These are phyloP conservation scores for Colletotrichum chlorophyti DNA, from an alignment of 2,329 filamentous ascomycete species.

Conservation along the genomic window DNA sequence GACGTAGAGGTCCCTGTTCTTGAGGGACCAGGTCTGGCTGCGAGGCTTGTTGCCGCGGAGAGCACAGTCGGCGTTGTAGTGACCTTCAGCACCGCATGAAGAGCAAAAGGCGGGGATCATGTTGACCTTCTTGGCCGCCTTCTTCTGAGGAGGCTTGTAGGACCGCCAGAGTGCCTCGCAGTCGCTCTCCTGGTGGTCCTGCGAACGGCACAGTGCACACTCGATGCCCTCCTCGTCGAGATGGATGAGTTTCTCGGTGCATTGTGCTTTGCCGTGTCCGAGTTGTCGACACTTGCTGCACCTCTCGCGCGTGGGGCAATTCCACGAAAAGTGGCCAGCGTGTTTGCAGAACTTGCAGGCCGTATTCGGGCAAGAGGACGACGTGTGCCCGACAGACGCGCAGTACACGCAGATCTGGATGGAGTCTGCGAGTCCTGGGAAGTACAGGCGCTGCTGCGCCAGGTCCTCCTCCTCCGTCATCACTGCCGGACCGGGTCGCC, in stretches of 20 bases:
- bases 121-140: conserved; percentile 53
- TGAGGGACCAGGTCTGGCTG: conserved; percentile 59
- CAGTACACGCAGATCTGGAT: conserved; percentile 59
- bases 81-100: conserved; percentile 58
- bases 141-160: conserved; percentile 50
- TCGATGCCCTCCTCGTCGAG: conserved; percentile 59
- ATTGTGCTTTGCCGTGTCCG: conserved; percentile 61
- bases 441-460: conserved; percentile 54
- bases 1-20: conserved; percentile 56
- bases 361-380: conserved; percentile 50
- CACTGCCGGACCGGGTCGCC: conserved; percentile 11
- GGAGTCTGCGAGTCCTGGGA: conserved; percentile 53
- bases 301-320: conserved; percentile 57
- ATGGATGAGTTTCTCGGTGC: conserved; percentile 61
- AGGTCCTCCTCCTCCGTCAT: conserved; percentile 39
- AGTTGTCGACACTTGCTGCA: conserved; percentile 68
- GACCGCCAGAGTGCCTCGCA: conserved; percentile 69
- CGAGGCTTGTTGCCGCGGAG: conserved; percentile 28
- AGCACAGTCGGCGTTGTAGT: conserved; percentile 65
- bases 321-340: conserved; percentile 53
- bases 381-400: conserved; percentile 53
- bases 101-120: conserved; percentile 61
- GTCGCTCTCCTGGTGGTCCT: conserved; percentile 62
- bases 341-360: conserved; percentile 57
- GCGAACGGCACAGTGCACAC: conserved; percentile 66